Evolutionary conservation across 2,329 filamentous ascomycete species (phyloP), one percentile per base, ranked within the genome.

Genomic region (Fusarium napiforme): DNA sequence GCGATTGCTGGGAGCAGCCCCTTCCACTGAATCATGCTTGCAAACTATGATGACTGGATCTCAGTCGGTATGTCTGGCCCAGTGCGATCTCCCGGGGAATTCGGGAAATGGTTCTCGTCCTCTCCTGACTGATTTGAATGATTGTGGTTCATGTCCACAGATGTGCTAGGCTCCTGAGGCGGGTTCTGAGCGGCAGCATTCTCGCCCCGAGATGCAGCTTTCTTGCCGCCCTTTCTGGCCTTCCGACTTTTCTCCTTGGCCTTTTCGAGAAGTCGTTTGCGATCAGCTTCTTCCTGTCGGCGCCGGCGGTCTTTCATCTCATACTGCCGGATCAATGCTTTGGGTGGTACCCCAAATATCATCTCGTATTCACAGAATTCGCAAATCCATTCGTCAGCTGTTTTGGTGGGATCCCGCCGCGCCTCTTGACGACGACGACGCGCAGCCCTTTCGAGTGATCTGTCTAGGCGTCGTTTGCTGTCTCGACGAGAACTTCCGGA

Each of bases 281-380:
- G 93, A 82, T 98, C 94, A n/a, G 93, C 94, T 75, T 96, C 87
- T 72, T 95, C 90, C 78, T 94, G 93, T 55, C 94, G 92, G 80
- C 94, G 91, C 68, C 93, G 92, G 40, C 94, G 91, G 79, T 98
- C 96, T 81, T 97, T 98, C 80, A 96, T 93, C 83, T 99, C 96
- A 79, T 98, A 99, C 71, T 95, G 91, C 45, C 93, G 90, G 72
- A 98, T 97, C 61, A 99, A 84, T 56, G 94, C 94, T 76, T 90
- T 88, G 0, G 96, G 96, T 5, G 93, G 93, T 59, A 88, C 88
- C n/a, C 96, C 96, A 80, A 97, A 98, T 56, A 99, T 98, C 59
- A 91, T 90, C 83, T 98, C 96, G 80, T 98, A 99, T 82, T 99
- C 96, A 85, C 96, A 99, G 81, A 98, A 98, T 79, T 98, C 94